Evolutionary conservation across 768 basidiomycete genomes (phyloP), one percentile per base, ranked within the genome.

Genomic region (Tricholoma terreum): DNA sequence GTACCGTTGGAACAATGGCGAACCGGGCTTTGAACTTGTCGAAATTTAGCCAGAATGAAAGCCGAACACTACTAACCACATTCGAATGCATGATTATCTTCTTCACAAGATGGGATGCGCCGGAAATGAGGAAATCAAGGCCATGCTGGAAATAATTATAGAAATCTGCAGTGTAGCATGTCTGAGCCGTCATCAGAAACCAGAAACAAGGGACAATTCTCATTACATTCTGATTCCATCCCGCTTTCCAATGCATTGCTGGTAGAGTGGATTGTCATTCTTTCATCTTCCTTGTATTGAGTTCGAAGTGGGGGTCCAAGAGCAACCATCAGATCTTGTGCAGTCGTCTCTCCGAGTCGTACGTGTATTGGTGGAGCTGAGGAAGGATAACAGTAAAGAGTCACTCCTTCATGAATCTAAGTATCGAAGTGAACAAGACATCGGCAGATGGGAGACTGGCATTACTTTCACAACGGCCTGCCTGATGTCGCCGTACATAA

Each of bases 131-230:
- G 60, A 95, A 90, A 67, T 97, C 94, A 17, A 97, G 73, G 1
- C 94, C 94, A 65, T 93, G 85, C 62, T 94, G 89, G 63, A 95
- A 93, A 66, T 97, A 97, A 65, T 95, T 96, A 72, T 90, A 93
- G 68, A 94, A 93, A 70, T 93, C 91, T 92, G 58, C 22, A 12
- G 2, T 38, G 50, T 31, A 10, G 24, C 6, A 48, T n/a, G 36
- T 56, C 51, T 57, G 46, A 56, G 35, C 56, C 19, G 54, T 38
- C 24, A 38, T 3, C 15, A 19, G 43, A 49, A 19, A 21, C 30
- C 21, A 33, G n/a, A 21, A 24, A n/a, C 27, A 53, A 33, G n/a
- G 21, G 21, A n/a, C 27, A 53, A 59, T 30, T n/a, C 15, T 31
- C 46, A 14, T 58, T 62, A 80, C 84, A 82, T 60, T 82, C 78